Percentiles rank a stretch among this genome's conserved stretches.
Conservation (phyloP, 140 eudicot genomes). For the Cichorium intybus region DNA sequence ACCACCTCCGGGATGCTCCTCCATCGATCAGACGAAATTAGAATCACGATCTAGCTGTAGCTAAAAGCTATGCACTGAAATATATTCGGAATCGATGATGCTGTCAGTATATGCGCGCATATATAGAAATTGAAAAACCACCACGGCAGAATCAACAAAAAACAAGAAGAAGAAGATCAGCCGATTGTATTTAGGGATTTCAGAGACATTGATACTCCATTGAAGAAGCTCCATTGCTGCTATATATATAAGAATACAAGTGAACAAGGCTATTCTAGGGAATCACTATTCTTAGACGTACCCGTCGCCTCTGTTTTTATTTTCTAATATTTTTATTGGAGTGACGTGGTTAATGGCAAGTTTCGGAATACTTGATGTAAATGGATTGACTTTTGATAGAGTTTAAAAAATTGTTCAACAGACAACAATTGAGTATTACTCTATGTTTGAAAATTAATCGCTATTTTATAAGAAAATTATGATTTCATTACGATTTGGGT, state of each 20-base stretch:
- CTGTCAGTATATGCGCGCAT: neutral
- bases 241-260: neutral
- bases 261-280: conserved; percentile 4
- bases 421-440: too few relatives aligned
- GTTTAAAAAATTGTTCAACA: too few relatives aligned
- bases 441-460: too few relatives aligned
- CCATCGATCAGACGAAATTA: conserved; percentile 8
- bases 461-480: too few relatives aligned
- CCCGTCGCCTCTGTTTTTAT: neutral
- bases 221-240: neutral
- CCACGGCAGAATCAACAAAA: neutral
- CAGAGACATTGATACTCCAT: neutral
- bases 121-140: conserved; percentile 6
- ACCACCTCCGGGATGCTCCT: neutral
- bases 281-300: neutral
- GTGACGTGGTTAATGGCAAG: neutral
- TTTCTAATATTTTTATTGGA: neutral
- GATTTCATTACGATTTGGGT: too few relatives aligned
- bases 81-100: neutral
- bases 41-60: neutral
- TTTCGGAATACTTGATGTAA: too few relatives aligned
- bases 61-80: neutral
- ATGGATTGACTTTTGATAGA: too few relatives aligned
- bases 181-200: conserved; percentile 4
- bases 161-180: neutral